A percentile compares a stretch with the other conserved stretches of the same genome.
phyloP scores from a whole-genome alignment of 768 basidiomycete species.

The Punctularia strigosozonata region DNA sequence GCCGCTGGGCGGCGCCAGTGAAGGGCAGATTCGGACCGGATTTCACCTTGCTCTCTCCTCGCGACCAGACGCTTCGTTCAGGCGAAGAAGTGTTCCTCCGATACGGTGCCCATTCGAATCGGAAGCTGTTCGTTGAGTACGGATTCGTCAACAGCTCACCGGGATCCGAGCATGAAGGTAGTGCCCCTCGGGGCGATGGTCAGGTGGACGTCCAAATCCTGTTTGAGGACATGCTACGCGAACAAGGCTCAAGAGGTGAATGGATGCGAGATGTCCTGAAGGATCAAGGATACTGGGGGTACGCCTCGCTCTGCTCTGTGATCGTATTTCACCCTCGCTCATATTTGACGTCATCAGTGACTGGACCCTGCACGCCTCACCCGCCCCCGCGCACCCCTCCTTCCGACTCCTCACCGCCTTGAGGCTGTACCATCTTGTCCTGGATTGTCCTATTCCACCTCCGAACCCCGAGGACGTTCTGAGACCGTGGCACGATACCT shows the following conservation, averaged over 20 bases:
- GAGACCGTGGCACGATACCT: slow-evolving; percentile 12
- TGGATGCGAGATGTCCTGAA: slow-evolving; percentile 44
- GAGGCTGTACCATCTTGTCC: slow-evolving; percentile 45
- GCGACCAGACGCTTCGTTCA: slow-evolving; percentile 23
- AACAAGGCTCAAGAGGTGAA: slow-evolving; percentile 25
- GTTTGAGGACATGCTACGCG: slow-evolving; percentile 37
- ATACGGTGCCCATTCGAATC: slow-evolving; percentile 75
- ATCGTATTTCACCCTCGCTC: slow-evolving; percentile 1
- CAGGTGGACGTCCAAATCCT: slow-evolving; percentile 55
- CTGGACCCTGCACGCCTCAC: slow-evolving; percentile 62
- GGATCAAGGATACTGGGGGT: slow-evolving; percentile 81
- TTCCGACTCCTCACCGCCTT: slow-evolving; percentile 68
- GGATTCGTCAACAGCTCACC: slow-evolving; percentile 79
- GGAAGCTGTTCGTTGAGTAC: slow-evolving; percentile 77
- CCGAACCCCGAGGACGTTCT: slow-evolving; percentile 2
- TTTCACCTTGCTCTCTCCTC: slow-evolving; percentile 39
- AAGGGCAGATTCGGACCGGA: slow-evolving; percentile 27
- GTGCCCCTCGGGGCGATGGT: slow-evolving; percentile 20
- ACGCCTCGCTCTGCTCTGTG: slow-evolving; percentile 10
- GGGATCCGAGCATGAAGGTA: slow-evolving; percentile 15
- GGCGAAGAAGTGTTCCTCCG: slow-evolving; percentile 64
- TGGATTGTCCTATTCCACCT: slow-evolving; percentile 12
- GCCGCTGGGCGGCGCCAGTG: too few species aligned
- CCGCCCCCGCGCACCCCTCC: slow-evolving; percentile 60
- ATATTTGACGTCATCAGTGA: slow-evolving; percentile 33